phyloP scores from a whole-genome alignment of 2,329 filamentous ascomycete species.

The Colletotrichum lindemuthianum region DNA sequence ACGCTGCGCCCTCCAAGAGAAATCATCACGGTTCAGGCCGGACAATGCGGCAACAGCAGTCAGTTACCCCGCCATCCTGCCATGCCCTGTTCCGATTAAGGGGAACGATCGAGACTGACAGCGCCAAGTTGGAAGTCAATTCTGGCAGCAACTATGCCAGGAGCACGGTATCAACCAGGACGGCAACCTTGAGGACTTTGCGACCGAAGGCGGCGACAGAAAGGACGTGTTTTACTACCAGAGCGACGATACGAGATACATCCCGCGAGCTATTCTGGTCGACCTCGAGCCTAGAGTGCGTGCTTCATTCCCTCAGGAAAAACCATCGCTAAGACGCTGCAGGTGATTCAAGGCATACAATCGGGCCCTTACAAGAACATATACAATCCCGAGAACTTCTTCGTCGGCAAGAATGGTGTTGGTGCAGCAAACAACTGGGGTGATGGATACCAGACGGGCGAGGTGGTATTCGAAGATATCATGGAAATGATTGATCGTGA shows the following conservation, averaged over 20 bases:
- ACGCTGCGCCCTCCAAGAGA: constrained; percentile 68
- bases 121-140: constrained; percentile 86
- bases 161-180: constrained; percentile 98
- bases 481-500: constrained; percentile 99
- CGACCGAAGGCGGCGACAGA: constrained; percentile 94
- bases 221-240: constrained; percentile 99
- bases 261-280: constrained; percentile 93
- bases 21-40: constrained; percentile 99
- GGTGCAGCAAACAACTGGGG: constrained; percentile 99
- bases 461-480: constrained; percentile 92
- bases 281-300: constrained; percentile 90
- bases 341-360: constrained; percentile 92
- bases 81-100: neutral
- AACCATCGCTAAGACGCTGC: constrained; percentile 6
- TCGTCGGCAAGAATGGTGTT: constrained; percentile 90
- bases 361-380: constrained; percentile 96
- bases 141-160: constrained; percentile 98
- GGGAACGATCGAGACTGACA: constrained; percentile 43
- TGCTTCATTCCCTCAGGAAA: constrained; percentile 2
- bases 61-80: constrained; percentile 55
- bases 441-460: constrained; percentile 92
- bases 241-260: constrained; percentile 98
- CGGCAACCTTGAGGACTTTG: constrained; percentile 97
- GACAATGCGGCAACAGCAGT: constrained; percentile 99
- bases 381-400: constrained; percentile 99